Evolutionary conservation across 2,329 filamentous ascomycete genomes (phyloP), one percentile per base, ranked within the genome.

Genomic region (Pestalotiopsis sp.): DNA sequence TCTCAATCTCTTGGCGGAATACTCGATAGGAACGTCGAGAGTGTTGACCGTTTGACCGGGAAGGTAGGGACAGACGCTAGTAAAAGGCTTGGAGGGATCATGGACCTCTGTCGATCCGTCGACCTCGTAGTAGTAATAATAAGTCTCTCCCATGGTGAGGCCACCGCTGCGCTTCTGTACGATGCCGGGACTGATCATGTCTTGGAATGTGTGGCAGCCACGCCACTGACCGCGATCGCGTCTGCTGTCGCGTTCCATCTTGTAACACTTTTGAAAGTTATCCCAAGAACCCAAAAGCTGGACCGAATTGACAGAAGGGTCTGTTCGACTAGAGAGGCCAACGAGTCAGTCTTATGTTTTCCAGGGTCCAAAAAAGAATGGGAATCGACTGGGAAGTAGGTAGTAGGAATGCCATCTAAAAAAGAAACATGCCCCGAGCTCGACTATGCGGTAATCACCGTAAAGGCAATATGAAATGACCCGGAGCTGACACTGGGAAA

Each of bases 111-210:
- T 85, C 62, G 91, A 90, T 73, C 91, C 90, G 79, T 98, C 90
- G 57, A 98, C 80, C 77, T 95, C 90, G 81, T 97, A 98, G 93
- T 97, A 98, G 85, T 97, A 98, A 87, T 95, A 98, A 81, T 98
- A 98, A 17, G 92, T 96, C 69, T 92, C 90, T 59, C 95, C 95
- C 93, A 97, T 97, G 80, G 92, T 96, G 72, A 98, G 86, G 65
- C 92, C 95, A 68, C 94, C 94, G 73, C 88, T 88, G 74, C 93
- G 88, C 74, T 88, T 89, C 41, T 84, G 81, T 27, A 79, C 80
- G 69, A 91, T 86, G 68, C 94, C 93, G 80, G 97, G 93, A 75
- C 91, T 94, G 74, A 93, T 90, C 76, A 97, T 96, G 79, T 96
- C 90, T 71, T 91, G 90, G 81, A 97, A 97, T 49, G 89, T 89